A percentile compares a stretch with the other conserved stretches of the same genome.
Evolutionary conservation across 208 protist species (phyloP).

Genomic region (Porcisia hertigi): DNA sequence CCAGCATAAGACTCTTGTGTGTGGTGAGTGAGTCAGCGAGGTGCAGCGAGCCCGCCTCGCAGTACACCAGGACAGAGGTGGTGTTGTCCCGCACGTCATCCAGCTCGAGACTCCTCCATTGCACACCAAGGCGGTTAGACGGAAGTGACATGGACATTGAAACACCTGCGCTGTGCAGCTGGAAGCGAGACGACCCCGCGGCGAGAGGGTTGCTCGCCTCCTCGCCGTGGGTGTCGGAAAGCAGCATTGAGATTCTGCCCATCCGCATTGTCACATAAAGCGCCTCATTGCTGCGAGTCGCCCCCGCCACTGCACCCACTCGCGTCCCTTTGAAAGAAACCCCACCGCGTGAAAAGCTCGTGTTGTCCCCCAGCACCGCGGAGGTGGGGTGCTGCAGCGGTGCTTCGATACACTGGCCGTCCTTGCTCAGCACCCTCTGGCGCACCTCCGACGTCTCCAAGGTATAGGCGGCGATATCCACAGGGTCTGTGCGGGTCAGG

Average conservation of each 20-base stretch:
- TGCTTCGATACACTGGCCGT: neutral
- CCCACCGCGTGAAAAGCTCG: neutral
- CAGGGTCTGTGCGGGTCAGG: slow-evolving; percentile 40
- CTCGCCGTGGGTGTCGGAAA: slow-evolving; percentile 14
- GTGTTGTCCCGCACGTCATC: slow-evolving; percentile 51
- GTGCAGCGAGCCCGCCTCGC: slow-evolving; percentile 56
- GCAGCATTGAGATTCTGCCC: slow-evolving; percentile 23
- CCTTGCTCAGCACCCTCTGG: slow-evolving; percentile 12
- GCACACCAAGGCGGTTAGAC: slow-evolving; percentile 37
- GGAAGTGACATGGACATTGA: slow-evolving; percentile 21
- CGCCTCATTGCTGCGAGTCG: neutral
- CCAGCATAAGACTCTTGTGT: slow-evolving; percentile 39
- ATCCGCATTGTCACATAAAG: slow-evolving; percentile 30
- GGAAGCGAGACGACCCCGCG: slow-evolving; percentile 16
- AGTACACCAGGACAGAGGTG: slow-evolving; percentile 51
- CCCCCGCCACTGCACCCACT: neutral
- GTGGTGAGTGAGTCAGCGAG: slow-evolving; percentile 61
- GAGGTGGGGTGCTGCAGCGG: slow-evolving; percentile 2
- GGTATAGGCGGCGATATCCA: slow-evolving; percentile 23
- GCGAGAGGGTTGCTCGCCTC: slow-evolving; percentile 7
- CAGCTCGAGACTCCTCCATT: slow-evolving; percentile 64
- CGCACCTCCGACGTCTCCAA: slow-evolving; percentile 6
- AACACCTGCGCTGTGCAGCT: slow-evolving; percentile 27
- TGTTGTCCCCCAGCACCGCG: neutral
- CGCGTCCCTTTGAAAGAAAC: neutral